Evolutionary conservation across 164 flowering plant species (phyloP), one percentile per base, ranked within the genome.

Genomic region (Litsea cubeba): DNA sequence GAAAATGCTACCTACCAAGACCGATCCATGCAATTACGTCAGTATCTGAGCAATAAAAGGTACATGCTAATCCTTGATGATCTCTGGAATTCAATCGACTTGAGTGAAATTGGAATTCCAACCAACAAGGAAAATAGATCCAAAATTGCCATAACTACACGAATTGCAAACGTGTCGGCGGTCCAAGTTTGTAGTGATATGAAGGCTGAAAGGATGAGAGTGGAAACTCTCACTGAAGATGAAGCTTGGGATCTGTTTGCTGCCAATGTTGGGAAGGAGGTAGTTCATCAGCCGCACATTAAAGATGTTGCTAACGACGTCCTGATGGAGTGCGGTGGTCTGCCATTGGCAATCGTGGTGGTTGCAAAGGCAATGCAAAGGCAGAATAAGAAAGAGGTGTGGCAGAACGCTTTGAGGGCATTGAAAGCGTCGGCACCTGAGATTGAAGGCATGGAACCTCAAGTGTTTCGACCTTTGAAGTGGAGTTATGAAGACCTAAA

Each of bases 371-470:
- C 75, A 2, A 64, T 73, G 69, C 12, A 40, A 12, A 20, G 57
- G 23, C 65, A 73, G 70, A n/a, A 49, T 14, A 25, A n/a, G 50
- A 14, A 11, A n/a, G 67, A 68, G 32, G 12, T 23, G 17, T 75
- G 76, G 76, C 12, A 54, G 17, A 23, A 75, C 22, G 76, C 76
- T 3, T 32, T 60, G 35, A 57, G 32, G 30, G 64, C 65, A 6
- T 23, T 75, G 40, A 35, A 8, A 28, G 30, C 14, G 11, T 40
- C 76, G 12, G 23, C 65, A 54, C 26, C 65, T 3, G 70, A 73
- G 35, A 25, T 50, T 46, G 25, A 11, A 46, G 75, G 75, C 65
- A 73, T 73, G 75, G 75, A 64, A 20, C 58, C 35, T 17, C 12
- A 62, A 17, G 70, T 65, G 17, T 73, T 73, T 18, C 24, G 6